Conservation (phyloP, 495 filamentous ascomycete genomes). For the Hypoxylon rickii region DNA sequence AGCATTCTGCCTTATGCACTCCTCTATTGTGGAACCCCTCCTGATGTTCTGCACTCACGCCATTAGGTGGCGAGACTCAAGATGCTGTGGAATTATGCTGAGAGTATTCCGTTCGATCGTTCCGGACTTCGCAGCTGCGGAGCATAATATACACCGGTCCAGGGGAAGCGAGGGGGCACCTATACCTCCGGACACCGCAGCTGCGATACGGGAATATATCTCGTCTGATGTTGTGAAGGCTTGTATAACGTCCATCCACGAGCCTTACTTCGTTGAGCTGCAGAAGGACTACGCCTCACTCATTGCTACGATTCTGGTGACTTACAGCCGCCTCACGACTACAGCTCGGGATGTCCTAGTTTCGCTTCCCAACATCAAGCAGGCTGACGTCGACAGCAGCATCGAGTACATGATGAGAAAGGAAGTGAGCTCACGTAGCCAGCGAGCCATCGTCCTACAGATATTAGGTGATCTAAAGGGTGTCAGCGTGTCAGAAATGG, state of each 20-base stretch:
- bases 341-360: conserved; percentile 62
- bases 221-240: conserved; percentile 80
- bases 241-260: conserved; percentile 85
- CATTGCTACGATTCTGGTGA: conserved; percentile 80
- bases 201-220: conserved; percentile 88
- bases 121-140: conserved; percentile 67
- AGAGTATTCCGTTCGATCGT: conserved; percentile 82
- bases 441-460: conserved; percentile 83
- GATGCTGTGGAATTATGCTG: conserved; percentile 84
- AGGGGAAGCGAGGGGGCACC: conserved; percentile 40
- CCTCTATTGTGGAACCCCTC: conserved; percentile 80
- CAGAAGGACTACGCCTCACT: conserved; percentile 90
- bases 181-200: conserved; percentile 52
- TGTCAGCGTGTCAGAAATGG: conserved; percentile 89
- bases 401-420: conserved; percentile 58
- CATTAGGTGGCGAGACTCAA: conserved; percentile 85
- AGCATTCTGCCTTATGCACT: conserved; percentile 79
- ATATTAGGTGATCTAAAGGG: conserved; percentile 84
- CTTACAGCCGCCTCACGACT: conserved; percentile 67
- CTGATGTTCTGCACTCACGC: conserved; percentile 90
- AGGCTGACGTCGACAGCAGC: conserved; percentile 62
- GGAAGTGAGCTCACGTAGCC: conserved; percentile 65
- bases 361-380: conserved; percentile 58
- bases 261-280: conserved; percentile 93
- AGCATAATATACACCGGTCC: conserved; percentile 7